Base-by-base conservation (phyloP, 2,329 filamentous ascomycete genomes). In the Paecilomyces formosus region DNA sequence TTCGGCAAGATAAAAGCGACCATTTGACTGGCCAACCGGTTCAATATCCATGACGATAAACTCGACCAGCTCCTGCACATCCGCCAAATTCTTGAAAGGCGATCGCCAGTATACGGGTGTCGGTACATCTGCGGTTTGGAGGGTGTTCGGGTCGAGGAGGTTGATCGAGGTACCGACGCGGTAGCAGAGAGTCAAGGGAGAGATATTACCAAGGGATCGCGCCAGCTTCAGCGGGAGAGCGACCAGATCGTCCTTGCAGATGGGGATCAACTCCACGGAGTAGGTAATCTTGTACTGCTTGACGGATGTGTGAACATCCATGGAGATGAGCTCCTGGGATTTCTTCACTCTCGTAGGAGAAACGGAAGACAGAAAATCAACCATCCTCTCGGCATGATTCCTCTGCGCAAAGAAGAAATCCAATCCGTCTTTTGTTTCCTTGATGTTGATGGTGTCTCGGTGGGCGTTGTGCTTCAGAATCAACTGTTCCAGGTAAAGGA, bases 161-260 rank as follows among this genome's bases (percentile, higher is more conserved):
- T 95, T 95, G 69, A 99, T 82, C 0, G 91, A 85, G 2, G 92
- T 97, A 62, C 94, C 93, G 57, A 99, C 87, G 65, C 89, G 85
- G 74, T 92, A 85, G 79, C 94, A 97, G 39, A 99, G 80, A 1
- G 88, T 85, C 39, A 99, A 80, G 2, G 94, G 94, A 1, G 86
- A 84, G 67, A 97, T 96, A 74, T 96, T 97, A 62, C 94, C 92
- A 55, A 89, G 80, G 58, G 88, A 85, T 73, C 92, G 94, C 13
- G 94, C 94, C 60, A 97, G 80, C 65, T 91, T 92, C 62, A 96
- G 86, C 0, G 94, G 94, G 35, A 99, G 79, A 1, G 90, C 92
- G n/a, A 99, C 90, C 28, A 99, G 80, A 71, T 99, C 94, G 67
- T 99, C 94, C 75, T 97, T 96, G 81, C 94, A 97, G 55, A 99